These are phyloP conservation scores for Salvia rosmarinus DNA, from an alignment of 257 asterid genomes.

Conservation along the genomic window DNA sequence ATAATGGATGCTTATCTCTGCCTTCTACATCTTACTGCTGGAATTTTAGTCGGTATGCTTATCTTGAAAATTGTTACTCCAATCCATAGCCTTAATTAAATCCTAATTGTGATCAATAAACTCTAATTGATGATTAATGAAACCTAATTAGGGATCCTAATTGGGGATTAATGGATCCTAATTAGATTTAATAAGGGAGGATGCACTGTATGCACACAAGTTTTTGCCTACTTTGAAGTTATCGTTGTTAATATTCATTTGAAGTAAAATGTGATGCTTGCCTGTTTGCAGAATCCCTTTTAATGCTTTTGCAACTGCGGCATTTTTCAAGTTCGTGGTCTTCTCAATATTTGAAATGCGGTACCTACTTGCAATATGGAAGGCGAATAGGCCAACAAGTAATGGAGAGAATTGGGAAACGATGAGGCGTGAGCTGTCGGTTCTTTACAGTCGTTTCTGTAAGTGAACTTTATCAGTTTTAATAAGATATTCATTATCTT, in stretches of 20 bases:
- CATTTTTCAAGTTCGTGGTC: conserved; percentile 97
- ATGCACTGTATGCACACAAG: too few relatives aligned
- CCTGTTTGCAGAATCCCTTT: conserved; percentile 79
- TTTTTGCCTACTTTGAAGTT: not conserved
- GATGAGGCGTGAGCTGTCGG: conserved; percentile 95
- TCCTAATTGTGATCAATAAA: too few relatives aligned
- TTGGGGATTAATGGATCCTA: too few relatives aligned
- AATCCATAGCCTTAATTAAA: too few relatives aligned
- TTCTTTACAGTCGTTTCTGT: conserved; percentile 96
- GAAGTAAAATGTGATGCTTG: conserved; percentile 24
- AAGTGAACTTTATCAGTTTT: conserved; percentile 43
- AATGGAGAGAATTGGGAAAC: conserved; percentile 94
- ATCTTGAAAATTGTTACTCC: too few relatives aligned
- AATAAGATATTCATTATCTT: not conserved
- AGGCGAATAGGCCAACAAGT: conserved; percentile 76
- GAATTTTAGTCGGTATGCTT: conserved; percentile 87
- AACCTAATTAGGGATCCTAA: too few relatives aligned
- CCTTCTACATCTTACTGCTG: conserved; percentile 98
- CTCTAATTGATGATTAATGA: too few relatives aligned
- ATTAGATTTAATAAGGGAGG: too few relatives aligned
- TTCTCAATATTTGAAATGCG: conserved; percentile 99
- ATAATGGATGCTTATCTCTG: conserved; percentile 98
- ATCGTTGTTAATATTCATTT: conserved; percentile 12
- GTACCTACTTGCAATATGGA: conserved; percentile 97
- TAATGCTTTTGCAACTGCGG: conserved; percentile 98